phyloP scores from a whole-genome alignment of 306 rosid genomes.

The Sphenostylis stenocarpa region DNA sequence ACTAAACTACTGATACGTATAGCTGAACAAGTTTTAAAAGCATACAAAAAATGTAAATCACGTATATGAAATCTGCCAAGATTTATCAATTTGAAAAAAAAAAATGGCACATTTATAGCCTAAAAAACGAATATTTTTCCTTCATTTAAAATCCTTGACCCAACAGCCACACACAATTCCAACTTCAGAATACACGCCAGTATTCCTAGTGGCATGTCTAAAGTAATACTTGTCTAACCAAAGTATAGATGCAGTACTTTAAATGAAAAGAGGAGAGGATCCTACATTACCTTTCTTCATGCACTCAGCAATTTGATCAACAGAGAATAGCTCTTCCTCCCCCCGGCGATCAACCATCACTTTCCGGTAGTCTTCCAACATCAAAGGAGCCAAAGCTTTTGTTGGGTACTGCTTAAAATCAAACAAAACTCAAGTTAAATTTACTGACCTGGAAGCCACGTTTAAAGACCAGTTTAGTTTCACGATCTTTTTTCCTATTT shows the following conservation, averaged over 20 bases:
- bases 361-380: conserved; percentile 87
- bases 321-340: conserved; percentile 77
- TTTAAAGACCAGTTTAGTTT: neutral
- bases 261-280: conserved; percentile 1
- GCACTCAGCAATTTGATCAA: conserved; percentile 71
- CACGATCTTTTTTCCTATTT: neutral
- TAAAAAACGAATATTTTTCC: neutral
- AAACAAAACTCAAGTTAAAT: conserved; percentile 20
- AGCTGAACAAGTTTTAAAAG: conserved; percentile 1
- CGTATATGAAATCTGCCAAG: neutral
- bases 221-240: neutral
- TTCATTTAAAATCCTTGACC: neutral
- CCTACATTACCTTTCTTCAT: conserved; percentile 75
- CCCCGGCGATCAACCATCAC: conserved; percentile 95
- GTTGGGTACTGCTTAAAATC: conserved; percentile 78
- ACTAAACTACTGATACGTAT: conserved; percentile 18
- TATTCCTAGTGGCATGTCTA: conserved; percentile 7
- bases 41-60: neutral
- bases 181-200: neutral
- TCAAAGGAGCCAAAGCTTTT: conserved; percentile 85
- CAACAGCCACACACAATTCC: neutral
- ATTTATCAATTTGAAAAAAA: neutral
- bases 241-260: neutral
- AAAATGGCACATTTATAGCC: neutral
- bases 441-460: neutral